Percentiles rank a stretch among this genome's conserved stretches.
phyloP scores from a whole-genome alignment of 129 eudicot species.

The Deinandra increscens region DNA sequence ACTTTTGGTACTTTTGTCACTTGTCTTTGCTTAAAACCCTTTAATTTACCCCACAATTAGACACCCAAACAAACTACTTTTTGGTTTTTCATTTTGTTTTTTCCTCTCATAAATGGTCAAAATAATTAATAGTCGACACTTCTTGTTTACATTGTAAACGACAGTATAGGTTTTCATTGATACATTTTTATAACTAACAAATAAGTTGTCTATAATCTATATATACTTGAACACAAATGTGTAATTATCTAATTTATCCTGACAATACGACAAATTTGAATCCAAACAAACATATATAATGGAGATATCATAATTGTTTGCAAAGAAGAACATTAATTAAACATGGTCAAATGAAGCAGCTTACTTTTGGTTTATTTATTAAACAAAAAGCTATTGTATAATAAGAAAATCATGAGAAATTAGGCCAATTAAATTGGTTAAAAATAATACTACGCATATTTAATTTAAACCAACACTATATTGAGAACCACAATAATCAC shows the following conservation, averaged over 20 bases:
- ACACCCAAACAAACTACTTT: conserved; percentile 36
- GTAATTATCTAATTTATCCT: neutral
- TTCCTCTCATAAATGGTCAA: conserved; percentile 29
- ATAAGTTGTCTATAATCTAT: no score
- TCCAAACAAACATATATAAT: neutral
- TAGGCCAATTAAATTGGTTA: neutral
- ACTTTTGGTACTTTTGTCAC: conserved; percentile 42
- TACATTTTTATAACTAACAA: neutral
- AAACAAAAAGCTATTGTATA: conserved; percentile 9
- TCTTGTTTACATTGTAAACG: conserved; percentile 1
- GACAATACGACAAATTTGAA: neutral
- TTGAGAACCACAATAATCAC: no score
- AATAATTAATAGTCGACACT: conserved; percentile 11
- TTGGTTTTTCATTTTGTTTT: conserved; percentile 32
- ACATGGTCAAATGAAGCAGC: conserved; percentile 28
- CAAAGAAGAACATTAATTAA: neutral
- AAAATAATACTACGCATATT: no score
- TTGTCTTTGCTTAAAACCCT: conserved; percentile 24
- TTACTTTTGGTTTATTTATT: conserved; percentile 14
- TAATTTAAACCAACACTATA: no score
- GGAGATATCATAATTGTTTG: conserved; percentile 10
- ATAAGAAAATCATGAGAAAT: neutral
- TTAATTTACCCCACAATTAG: conserved; percentile 26
- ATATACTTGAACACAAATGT: no score
- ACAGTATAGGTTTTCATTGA: neutral